These are phyloP conservation scores for Talaromyces sp. DNA, from an alignment of 2,329 filamentous ascomycete species.

Conservation along the genomic window DNA sequence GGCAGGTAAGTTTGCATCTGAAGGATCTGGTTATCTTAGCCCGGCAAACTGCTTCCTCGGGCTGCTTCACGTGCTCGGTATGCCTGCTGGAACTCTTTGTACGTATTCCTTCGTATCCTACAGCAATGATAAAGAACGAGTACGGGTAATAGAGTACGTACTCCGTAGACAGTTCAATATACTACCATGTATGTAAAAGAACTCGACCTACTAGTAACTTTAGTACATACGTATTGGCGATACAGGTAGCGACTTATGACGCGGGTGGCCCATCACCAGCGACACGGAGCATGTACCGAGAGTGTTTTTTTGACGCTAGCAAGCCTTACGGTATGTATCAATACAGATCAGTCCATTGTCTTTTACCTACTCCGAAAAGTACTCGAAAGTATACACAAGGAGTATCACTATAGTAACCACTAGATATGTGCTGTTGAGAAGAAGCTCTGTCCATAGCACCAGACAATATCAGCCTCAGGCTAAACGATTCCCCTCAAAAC, in stretches of 20 bases:
- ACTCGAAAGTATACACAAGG: background rate
- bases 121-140: background rate
- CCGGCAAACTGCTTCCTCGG: background rate
- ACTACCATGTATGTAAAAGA: too few species aligned
- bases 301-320: background rate
- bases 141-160: background rate
- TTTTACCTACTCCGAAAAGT: too few species aligned
- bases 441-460: background rate
- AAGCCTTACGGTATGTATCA: background rate
- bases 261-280: constrained; percentile 10
- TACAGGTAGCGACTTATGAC: constrained; percentile 2
- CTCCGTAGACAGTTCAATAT: too few species aligned
- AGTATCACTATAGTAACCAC: too few species aligned
- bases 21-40: background rate
- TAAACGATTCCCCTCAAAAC: background rate
- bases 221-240: background rate
- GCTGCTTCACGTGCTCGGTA: background rate
- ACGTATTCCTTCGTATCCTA: background rate
- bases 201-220: background rate
- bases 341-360: background rate
- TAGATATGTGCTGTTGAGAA: background rate
- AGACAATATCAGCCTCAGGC: background rate
- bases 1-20: background rate
- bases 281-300: constrained; percentile 6
- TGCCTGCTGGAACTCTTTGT: background rate